phyloP scores from a whole-genome alignment of 495 filamentous ascomycete species.

The Massariosphaeria phaeospora region DNA sequence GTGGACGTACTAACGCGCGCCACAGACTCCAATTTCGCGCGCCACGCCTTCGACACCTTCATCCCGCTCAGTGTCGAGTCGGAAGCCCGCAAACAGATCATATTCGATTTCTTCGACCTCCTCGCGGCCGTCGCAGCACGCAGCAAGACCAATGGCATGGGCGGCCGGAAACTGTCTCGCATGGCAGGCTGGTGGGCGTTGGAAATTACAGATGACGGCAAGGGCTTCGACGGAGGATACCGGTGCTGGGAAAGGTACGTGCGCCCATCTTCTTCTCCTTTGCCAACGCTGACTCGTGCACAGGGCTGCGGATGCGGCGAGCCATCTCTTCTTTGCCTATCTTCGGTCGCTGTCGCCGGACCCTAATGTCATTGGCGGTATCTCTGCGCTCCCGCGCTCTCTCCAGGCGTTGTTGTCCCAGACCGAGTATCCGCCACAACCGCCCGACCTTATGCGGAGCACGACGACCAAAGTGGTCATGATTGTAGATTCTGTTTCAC shows the following conservation, averaged over 20 bases:
- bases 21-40: conserved; percentile 83
- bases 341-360: conserved; percentile 84
- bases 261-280: neutral
- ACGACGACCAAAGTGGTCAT: conserved; percentile 86
- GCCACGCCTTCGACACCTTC: conserved; percentile 92
- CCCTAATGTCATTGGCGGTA: conserved; percentile 61
- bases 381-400: conserved; percentile 81
- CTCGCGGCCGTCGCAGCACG: conserved; percentile 76
- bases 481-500: conserved; percentile 93
- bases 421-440: conserved; percentile 89
- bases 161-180: conserved; percentile 87
- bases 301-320: conserved; percentile 90
- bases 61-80: conserved; percentile 92
- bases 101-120: conserved; percentile 95
- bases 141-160: conserved; percentile 88
- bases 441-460: conserved; percentile 70
- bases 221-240: conserved; percentile 95
- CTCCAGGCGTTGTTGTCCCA: conserved; percentile 84
- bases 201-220: conserved; percentile 75
- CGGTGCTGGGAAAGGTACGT: conserved; percentile 68
- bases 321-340: conserved; percentile 97
- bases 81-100: conserved; percentile 77
- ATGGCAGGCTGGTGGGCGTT: conserved; percentile 99
- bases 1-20: conserved; percentile 10
- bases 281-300: conserved; percentile 18